These are phyloP conservation scores for Aspergillus floridensis DNA, from an alignment of 2,329 filamentous ascomycete genomes.

Conservation along the genomic window DNA sequence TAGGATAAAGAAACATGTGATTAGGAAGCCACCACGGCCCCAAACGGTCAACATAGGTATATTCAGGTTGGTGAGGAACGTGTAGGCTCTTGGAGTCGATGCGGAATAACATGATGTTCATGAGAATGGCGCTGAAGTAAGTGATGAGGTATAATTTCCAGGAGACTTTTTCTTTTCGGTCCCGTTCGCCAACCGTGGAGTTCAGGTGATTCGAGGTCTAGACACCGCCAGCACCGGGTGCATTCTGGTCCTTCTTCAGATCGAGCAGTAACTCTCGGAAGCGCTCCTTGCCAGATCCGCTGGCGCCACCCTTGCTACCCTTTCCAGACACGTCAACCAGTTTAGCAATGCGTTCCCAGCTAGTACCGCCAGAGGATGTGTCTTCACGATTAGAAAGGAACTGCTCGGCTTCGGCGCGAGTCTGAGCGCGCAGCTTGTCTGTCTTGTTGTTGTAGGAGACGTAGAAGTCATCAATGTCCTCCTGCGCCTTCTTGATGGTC, in stretches of 20 bases:
- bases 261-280: conserved; percentile 88
- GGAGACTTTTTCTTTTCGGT: not conserved
- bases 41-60: not conserved
- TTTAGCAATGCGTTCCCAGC: conserved; percentile 98
- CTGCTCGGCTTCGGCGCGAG: conserved; percentile 86
- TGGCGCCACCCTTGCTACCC: conserved; percentile 78
- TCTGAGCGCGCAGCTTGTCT: conserved; percentile 87
- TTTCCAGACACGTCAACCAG: conserved; percentile 97
- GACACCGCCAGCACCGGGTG: conserved; percentile 57
- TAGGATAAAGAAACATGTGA: not conserved
- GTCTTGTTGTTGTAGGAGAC: conserved; percentile 99
- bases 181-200: not conserved
- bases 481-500: conserved; percentile 82
- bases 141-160: not conserved
- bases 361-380: conserved; percentile 89
- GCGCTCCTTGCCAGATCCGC: conserved; percentile 89
- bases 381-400: conserved; percentile 88
- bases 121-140: conserved; percentile 4
- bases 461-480: conserved; percentile 98
- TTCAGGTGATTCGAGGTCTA: conserved; percentile 18
- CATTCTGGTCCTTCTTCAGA: conserved; percentile 89
- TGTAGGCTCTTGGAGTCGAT: not conserved
- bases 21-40: not conserved
- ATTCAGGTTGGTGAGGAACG: conserved; percentile 1
- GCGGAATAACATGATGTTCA: not conserved